Base-by-base conservation (phyloP, 225 moss, liverwort and hornwort species). In the Sphagnum contortum region DNA sequence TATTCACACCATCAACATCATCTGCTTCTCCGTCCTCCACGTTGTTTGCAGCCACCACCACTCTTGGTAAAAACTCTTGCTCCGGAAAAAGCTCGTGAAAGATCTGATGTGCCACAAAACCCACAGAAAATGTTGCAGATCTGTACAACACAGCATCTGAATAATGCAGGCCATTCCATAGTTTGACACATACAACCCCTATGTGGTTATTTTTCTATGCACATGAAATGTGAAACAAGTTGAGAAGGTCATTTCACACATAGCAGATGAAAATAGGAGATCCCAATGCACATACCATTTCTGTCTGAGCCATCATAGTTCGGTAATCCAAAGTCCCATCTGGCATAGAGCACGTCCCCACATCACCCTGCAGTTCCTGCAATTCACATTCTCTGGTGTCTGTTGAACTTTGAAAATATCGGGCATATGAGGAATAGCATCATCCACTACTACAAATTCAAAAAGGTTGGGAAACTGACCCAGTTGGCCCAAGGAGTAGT, bases 321-420 rank as follows among this genome's bases (percentile, higher is more conserved):
- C 88, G 82, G 72, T 82, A 87, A 77, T 91, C 91, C 73, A 93
- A 66, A 58, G 83, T 81, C 53, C 73, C 83, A 51, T 88, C 84
- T 58, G 88, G 88, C 80, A 88, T 76, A 48, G 51, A 56, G 66
- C 75, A 83, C 45, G 76, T 56, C n/a, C 72, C 65, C 8, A 83
- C 64, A 57, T 77, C 81, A 6, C 70, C 29, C 29, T 29, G 29
- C 1, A 1, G 29, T 29, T 29, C 29, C 29, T 29, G 29, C 29
- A 29, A 29, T 29, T 29, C 29, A 29, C 29, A 29, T 29, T 29
- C 29, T 29, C 29, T 29, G 29, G 29, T 29, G 29, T 29, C 29
- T 29, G 29, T 29, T 29, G 29, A 29, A 29, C 0, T 29, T 29
- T 29, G 29, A 0, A 29, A 29, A 29, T 29, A 29, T 0, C 0